Base-by-base conservation (phyloP, 2,329 filamentous ascomycete species). In the Trichophyton mentagrophytes region DNA sequence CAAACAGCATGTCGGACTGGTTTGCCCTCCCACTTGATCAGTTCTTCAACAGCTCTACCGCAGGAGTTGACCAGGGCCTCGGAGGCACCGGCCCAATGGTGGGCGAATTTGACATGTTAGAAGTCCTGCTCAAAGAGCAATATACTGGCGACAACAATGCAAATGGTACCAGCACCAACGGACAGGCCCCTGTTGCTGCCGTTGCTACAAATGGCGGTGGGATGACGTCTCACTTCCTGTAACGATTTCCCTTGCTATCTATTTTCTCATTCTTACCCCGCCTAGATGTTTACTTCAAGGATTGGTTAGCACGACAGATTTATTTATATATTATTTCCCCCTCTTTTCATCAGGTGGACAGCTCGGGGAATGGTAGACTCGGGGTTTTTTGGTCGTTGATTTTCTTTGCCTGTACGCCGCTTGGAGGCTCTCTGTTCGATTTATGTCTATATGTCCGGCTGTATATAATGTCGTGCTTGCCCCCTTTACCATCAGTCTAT, bases 21-120 rank as follows among this genome's bases (percentile, higher is more conserved):
- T 76, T 85, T 58, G 79, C 82, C 0, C 68, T 85, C n/a, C 82
- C 82, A 1, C 73, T 85, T 2, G 82, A 85, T 68, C 80, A 82
- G 49, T 77, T 85, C 62, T 77, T 84, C 60, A 79, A 79, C 64
- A 76, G 70, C 59, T 74, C 74, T 15, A 74, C 72, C 8, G 72
- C 71, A 1, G 72, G 71, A 3, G 76, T 78, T 47, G 75, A 78
- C 63, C 79, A 80, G 66, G 80, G 80, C 11, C 78, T 80, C 1
- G 81, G 83, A 60, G 82, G 84, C 22, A 82, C 79, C 20, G 83
- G 83, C 0, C 82, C 82, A n/a, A 82, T 83, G 70, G 75, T 85
- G 13, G 82, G 80, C 1, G 81, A 76, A 53, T 76, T 76, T 60
- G 76, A 78, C 61, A 76, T 78, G 75, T 66, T 78, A n/a, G 76